phyloP scores from a whole-genome alignment of 805 yeast species.

The Monosporozyma yasuniensis region DNA sequence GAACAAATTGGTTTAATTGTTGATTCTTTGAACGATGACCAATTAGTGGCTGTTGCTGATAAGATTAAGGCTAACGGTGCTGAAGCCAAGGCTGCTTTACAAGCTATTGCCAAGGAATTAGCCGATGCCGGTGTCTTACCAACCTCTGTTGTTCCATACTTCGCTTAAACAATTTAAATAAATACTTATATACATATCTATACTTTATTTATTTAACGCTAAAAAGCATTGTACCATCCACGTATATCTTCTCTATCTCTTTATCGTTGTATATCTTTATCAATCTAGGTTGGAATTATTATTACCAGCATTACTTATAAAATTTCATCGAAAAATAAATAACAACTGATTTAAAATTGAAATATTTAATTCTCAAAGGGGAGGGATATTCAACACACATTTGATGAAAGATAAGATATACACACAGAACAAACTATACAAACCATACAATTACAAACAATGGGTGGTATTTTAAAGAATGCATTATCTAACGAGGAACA shows the following conservation, averaged over 20 bases:
- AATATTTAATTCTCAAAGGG: too few relatives aligned
- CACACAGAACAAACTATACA: neutral
- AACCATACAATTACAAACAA: constrained; percentile 1
- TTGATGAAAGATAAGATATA: neutral
- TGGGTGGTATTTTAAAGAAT: constrained; percentile 49
- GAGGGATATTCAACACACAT: neutral
- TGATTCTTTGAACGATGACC: constrained; percentile 71
- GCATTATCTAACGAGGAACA: constrained; percentile 27
- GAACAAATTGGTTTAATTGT: constrained; percentile 72
- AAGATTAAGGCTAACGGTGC: constrained; percentile 50
- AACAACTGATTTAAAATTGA: neutral
- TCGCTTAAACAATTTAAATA: constrained; percentile 21
- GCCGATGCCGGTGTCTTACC: constrained; percentile 47
- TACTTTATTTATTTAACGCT: neutral
- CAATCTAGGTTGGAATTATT: too few relatives aligned
- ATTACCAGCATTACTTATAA: too few relatives aligned
- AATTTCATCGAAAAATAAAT: neutral
- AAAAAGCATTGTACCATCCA: too few relatives aligned
- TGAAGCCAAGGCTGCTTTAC: constrained; percentile 50
- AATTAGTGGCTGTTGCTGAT: constrained; percentile 64
- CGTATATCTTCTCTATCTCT: too few relatives aligned
- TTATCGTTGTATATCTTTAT: too few relatives aligned
- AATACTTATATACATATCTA: neutral
- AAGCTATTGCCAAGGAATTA: constrained; percentile 46
- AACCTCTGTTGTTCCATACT: constrained; percentile 46